Base-by-base conservation (phyloP, 768 basidiomycete genomes). In the Psilocybe subaeruginosa region DNA sequence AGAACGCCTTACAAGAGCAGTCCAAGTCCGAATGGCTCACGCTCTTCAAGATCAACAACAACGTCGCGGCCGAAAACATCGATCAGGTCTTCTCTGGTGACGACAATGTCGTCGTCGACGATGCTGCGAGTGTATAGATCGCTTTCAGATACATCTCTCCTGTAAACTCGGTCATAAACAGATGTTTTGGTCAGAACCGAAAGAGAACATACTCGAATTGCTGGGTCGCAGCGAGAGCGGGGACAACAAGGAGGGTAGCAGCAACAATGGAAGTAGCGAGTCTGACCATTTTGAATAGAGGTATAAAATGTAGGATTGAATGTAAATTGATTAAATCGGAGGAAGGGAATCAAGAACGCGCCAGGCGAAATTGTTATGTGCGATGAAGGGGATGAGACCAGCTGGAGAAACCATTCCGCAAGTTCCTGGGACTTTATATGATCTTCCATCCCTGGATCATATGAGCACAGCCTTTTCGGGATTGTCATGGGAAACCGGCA, bases 21-120 rank as follows among this genome's bases (percentile, higher is more conserved):
- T 6, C 41, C 41, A 43, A 43, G n/a, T 14, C 41, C 41, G 11
- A 11, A 43, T 8, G 41, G 41, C 4, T 53, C 53, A 29, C 63
- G 58, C 49, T 64, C 59, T 33, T 64, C 63, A 8, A 64, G 49
- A 37, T 59, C 49, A 8, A 29, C 23, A 4, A 60, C 59, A 43
- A 60, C 54, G 2, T 60, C 59, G 16, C 59, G 59, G 31, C 59
- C 59, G 45, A 54, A 49, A 8, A 60, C 39, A 8, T 54, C 31
- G 31, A 54, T 43, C 27, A 60, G 46, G 45, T 60, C 59, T 16
- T 60, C 53, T 11, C 59, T 27, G 8, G 53, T 55, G n/a, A 60
- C 30, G 23, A 60, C 17, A 19, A 60, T 29, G 29, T 60, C 59
- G 12, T 60, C 58, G 8, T 14, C 52, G 9, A 17, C 33, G 35